phyloP scores from a whole-genome alignment of 1,284 basidiomycete genomes.

The Earliella scabrosa region DNA sequence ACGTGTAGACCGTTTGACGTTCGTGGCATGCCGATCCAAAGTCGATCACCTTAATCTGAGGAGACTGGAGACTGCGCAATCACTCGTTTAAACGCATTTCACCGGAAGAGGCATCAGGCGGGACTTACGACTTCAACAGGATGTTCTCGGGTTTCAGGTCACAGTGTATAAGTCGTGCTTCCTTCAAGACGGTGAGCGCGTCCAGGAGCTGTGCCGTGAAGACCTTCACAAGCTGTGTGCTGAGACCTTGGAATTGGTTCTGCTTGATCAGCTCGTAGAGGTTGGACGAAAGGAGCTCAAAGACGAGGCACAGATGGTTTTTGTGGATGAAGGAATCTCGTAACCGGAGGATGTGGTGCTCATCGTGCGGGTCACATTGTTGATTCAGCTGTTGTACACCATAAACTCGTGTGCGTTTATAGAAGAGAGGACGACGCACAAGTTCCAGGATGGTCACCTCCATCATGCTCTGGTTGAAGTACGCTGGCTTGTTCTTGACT shows the following conservation, averaged over 20 bases:
- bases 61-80: constrained; percentile 84
- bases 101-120: neutral
- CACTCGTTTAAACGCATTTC: constrained; percentile 5
- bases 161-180: constrained; percentile 96
- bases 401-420: too few species aligned
- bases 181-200: constrained; percentile 90
- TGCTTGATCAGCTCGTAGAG: constrained; percentile 99
- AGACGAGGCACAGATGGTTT: constrained; percentile 96
- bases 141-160: constrained; percentile 99
- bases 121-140: constrained; percentile 85
- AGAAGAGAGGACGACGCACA: constrained; percentile 52
- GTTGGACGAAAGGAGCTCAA: constrained; percentile 97
- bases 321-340: constrained; percentile 97
- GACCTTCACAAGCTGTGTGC: constrained; percentile 96
- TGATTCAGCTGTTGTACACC: constrained; percentile 96
- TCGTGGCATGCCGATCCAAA: constrained; percentile 99
- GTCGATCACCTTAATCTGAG: constrained; percentile 99
- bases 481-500: constrained; percentile 99
- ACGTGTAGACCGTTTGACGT: constrained; percentile 98
- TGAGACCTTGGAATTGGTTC: constrained; percentile 98
- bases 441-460: constrained; percentile 98
- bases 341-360: constrained; percentile 96
- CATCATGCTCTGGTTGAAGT: constrained; percentile 99
- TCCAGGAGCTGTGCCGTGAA: constrained; percentile 97
- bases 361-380: constrained; percentile 90